phyloP scores from a whole-genome alignment of 257 asterid genomes.

The Mitragyna speciosa region DNA sequence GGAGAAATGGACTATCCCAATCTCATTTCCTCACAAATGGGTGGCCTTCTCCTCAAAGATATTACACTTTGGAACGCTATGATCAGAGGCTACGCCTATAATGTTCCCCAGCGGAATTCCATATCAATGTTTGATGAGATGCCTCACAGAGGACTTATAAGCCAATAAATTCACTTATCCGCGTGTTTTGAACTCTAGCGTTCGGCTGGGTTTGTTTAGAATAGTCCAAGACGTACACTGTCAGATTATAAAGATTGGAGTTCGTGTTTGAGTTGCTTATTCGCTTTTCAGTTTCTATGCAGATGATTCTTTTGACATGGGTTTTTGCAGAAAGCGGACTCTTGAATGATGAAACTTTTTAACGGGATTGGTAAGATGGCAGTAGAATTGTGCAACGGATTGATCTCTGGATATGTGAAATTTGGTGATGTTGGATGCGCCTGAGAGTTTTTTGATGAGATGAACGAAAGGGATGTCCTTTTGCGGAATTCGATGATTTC shows the following conservation, averaged over 20 bases:
- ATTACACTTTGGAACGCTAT: conserved; percentile 49
- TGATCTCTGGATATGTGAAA: conserved; percentile 31
- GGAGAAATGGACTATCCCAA: conserved; percentile 47
- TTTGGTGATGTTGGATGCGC: conserved; percentile 32
- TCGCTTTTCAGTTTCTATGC: conserved; percentile 40
- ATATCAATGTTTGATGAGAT: conserved; percentile 47
- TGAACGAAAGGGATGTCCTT: conserved; percentile 41
- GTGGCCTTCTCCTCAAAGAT: conserved; percentile 27
- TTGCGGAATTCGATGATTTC: conserved; percentile 48
- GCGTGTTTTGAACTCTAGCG: conserved; percentile 40
- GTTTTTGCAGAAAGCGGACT: neutral
- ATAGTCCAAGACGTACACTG: conserved; percentile 39
- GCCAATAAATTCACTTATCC: conserved; percentile 54
- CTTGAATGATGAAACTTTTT: conserved; percentile 32
- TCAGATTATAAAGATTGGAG: conserved; percentile 37
- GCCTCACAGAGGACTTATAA: conserved; percentile 32
- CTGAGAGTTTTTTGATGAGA: conserved; percentile 37
- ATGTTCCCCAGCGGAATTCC: conserved; percentile 37
- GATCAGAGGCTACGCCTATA: conserved; percentile 49
- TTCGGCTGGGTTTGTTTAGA: conserved; percentile 35
- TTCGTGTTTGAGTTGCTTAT: conserved; percentile 22
- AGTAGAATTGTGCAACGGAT: conserved; percentile 38
- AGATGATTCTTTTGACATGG: conserved; percentile 21
- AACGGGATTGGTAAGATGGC: conserved; percentile 24
- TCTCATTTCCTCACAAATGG: conserved; percentile 39